A percentile compares a stretch with the other conserved stretches of the same genome.
phyloP scores from a whole-genome alignment of 1,284 basidiomycete genomes.

The Bondarzewia mesenterica region DNA sequence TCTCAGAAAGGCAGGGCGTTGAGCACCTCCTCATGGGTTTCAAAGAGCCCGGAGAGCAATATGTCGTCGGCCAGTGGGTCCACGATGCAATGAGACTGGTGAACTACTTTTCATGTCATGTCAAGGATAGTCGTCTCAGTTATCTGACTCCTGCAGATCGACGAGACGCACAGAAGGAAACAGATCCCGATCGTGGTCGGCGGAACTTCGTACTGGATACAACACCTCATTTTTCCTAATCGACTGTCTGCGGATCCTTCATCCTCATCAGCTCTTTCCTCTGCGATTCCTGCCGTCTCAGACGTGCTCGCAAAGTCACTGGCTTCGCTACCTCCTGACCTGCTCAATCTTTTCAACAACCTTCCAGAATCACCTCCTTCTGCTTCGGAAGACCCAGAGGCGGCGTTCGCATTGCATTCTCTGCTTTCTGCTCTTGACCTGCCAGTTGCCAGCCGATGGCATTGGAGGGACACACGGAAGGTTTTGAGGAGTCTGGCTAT shows the following conservation, averaged over 20 bases:
- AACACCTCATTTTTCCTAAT: conserved; percentile 82
- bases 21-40: conserved; percentile 88
- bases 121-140: neutral
- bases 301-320: conserved; percentile 31
- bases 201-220: conserved; percentile 96
- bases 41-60: conserved; percentile 79
- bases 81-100: conserved; percentile 65
- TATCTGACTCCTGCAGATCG: conserved; percentile 44
- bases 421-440: conserved; percentile 73
- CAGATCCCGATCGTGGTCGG: conserved; percentile 87
- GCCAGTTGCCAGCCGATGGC: conserved; percentile 78
- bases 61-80: conserved; percentile 83
- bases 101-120: conserved; percentile 19
- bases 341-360: conserved; percentile 41
- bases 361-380: conserved; percentile 48
- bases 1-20: conserved; percentile 70
- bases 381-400: conserved; percentile 42
- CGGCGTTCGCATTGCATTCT: conserved; percentile 54
- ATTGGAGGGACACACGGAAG: conserved; percentile 92
- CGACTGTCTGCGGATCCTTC: conserved; percentile 34
- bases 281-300: conserved; percentile 15
- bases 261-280: neutral
- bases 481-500: conserved; percentile 78
- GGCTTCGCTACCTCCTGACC: conserved; percentile 35
- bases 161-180: conserved; percentile 51